Base-by-base conservation (phyloP, 129 eudicot species). In the Pittosporum tobira region DNA sequence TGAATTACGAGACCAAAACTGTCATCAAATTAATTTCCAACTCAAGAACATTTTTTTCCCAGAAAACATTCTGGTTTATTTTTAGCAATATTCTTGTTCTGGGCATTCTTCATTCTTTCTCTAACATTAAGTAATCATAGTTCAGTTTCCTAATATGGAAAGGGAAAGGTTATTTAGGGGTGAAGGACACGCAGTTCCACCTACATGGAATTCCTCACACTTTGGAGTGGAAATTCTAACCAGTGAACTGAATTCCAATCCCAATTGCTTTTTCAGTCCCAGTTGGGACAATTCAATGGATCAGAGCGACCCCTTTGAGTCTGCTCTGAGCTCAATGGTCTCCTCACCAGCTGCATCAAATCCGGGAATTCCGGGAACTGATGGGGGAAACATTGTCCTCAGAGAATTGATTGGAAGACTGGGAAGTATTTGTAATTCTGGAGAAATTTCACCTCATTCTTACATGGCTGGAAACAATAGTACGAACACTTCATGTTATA, bases 321-420 rank as follows among this genome's bases (percentile, higher is more conserved):
- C 97, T 11, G 93, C 97, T 45, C 69, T 89, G 67, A 89, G 95
- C 73, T 89, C 97, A 36, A 79, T 89, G 54, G 97, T 89, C 15
- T 89, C 97, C 0, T 89, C 97, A 10, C 97, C 97, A 1, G 82
- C 69, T 3, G 73, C 68, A 9, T 73, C 87, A 18, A 74, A 73
- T 27, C 61, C 73, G 19, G 67, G 71, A 42, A 56, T 67, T 57
- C 66, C 78, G 34, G 29, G 13, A 49, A 48, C 66, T n/a, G 74
- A 62, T 15, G 75, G 83, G 12, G 95, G 75, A 27, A 81, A 68
- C 54, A 52, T 82, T 53, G 85, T 80, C 19, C 70, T 85, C 11
- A 74, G 76, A 55, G 97, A 89, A 48, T 69, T 89, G 19, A 85
- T 89, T 65, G 97, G 97, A 46, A 77, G 88, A 65, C 73, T 89